Evolutionary conservation across 305 asterid species (phyloP).

Genomic region (Fraxinus latifolia): DNA sequence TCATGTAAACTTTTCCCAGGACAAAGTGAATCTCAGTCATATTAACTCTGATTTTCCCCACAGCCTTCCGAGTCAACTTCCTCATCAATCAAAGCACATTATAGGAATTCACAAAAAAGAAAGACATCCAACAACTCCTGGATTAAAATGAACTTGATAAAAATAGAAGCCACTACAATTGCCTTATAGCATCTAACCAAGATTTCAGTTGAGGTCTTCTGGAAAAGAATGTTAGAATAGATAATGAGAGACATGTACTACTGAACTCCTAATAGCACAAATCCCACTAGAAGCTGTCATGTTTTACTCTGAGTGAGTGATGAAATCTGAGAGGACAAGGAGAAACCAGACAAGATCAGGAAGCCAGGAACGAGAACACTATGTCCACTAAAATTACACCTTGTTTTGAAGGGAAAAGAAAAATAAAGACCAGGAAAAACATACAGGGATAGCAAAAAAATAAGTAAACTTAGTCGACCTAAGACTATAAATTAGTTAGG

Average conservation of each 20-base stretch:
- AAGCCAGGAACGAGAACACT: not conserved
- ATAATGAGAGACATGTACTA: not conserved
- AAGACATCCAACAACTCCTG: not conserved
- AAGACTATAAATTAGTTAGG: not conserved
- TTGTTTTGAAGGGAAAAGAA: not conserved
- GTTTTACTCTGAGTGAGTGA: not conserved
- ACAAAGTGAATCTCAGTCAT: not conserved
- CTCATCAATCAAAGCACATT: not conserved
- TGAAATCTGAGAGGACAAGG: not conserved
- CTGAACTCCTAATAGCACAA: not conserved
- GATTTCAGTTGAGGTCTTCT: not conserved
- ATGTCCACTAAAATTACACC: not conserved
- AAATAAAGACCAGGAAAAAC: not conserved
- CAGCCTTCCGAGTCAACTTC: not conserved
- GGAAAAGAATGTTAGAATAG: not conserved
- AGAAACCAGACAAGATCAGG: not conserved
- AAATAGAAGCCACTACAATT: not conserved
- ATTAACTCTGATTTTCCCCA: not conserved
- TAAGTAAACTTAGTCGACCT: not conserved
- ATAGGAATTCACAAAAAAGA: not conserved
- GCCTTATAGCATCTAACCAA: not conserved
- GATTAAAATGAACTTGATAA: not conserved
- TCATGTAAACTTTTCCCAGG: not conserved
- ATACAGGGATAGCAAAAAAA: not conserved
- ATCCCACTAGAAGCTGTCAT: not conserved